Base-by-base conservation (phyloP, 257 asterid genomes). In the Solanum ossicruentum region DNA sequence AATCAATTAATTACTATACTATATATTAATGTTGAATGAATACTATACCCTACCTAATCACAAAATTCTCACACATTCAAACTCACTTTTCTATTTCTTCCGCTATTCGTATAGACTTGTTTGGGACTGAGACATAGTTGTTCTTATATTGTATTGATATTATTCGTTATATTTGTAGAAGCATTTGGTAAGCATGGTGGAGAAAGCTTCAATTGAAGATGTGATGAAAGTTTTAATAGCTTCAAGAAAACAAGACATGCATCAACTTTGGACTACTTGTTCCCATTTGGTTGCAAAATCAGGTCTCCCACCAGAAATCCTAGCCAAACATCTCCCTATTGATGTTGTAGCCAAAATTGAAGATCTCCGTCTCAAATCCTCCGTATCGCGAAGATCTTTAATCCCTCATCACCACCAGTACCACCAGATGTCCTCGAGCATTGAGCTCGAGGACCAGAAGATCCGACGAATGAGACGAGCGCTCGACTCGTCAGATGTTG, bases 401-500 rank as follows among this genome's bases (percentile, higher is more conserved):
- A 73, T 91, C 77, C 89, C 91, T 1, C 95, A 90, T 85, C 95
- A 91, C 84, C 92, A 90, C 86, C 87, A 83, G 20, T 92, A 87
- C 87, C 92, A 85, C 54, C 80, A 91, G 7, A 92, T 90, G 0
- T 93, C 94, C 0, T 93, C 95, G 4, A 52, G 16, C 63, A 23
- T 52, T 26, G 95, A 94, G 79, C 90, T 93, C 0, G 99, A 96
- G 87, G 98, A 94, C 85, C 98, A 96, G n/a, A 96, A 93, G 66
- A 94, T 94, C 39, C 93, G 98, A 1, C 89, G 99, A 26, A 96
- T 96, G 99, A 89, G 98, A 39, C 93, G 99, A 8, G 99, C 99
- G 16, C 97, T 96, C 4, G 98, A 94, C 88, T 93, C 98, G 0
- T 96, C 99, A 0, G 99, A 96, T 56, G 99, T 94, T 6, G 99